Conservation (phyloP, 78 protist genomes). For the Dictyostelium intermedium region DNA sequence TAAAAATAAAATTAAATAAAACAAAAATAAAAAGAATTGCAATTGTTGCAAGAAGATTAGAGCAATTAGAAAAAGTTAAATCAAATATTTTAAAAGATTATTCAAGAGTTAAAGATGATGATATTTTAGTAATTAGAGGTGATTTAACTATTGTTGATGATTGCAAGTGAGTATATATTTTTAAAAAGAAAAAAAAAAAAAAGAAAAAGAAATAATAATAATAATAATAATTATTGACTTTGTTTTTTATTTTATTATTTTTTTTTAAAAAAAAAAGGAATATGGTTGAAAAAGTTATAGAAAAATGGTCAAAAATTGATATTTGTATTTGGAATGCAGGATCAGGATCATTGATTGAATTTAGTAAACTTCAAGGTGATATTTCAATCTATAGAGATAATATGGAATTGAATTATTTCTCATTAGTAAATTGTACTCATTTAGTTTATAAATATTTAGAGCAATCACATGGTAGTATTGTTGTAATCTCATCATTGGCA, state of each 20-base stretch:
- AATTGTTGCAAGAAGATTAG: constrained; percentile 58
- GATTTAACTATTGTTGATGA: constrained; percentile 36
- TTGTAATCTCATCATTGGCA: constrained; percentile 70
- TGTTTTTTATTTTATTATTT: neutral
- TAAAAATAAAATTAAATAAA: neutral
- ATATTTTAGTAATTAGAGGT: constrained; percentile 3
- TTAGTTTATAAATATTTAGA: constrained; percentile 69
- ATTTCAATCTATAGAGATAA: constrained; percentile 44
- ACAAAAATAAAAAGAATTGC: constrained; percentile 11
- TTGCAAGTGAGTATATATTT: neutral
- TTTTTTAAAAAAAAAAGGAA: neutral
- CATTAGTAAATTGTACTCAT: constrained; percentile 66
- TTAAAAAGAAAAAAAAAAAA: no score
- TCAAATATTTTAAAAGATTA: neutral
- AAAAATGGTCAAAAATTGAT: constrained; percentile 38
- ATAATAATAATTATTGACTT: no score
- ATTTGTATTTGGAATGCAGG: constrained; percentile 79
- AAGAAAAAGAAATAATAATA: no score
- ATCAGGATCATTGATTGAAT: constrained; percentile 54
- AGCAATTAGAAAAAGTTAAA: constrained; percentile 19
- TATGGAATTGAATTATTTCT: constrained; percentile 83
- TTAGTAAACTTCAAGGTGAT: constrained; percentile 31
- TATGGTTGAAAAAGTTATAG: constrained; percentile 46
- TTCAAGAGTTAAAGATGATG: neutral
- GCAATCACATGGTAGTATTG: constrained; percentile 33